Evolutionary conservation across 176 grass and related monocot species (phyloP).

Genomic region (Triticum monococcum): DNA sequence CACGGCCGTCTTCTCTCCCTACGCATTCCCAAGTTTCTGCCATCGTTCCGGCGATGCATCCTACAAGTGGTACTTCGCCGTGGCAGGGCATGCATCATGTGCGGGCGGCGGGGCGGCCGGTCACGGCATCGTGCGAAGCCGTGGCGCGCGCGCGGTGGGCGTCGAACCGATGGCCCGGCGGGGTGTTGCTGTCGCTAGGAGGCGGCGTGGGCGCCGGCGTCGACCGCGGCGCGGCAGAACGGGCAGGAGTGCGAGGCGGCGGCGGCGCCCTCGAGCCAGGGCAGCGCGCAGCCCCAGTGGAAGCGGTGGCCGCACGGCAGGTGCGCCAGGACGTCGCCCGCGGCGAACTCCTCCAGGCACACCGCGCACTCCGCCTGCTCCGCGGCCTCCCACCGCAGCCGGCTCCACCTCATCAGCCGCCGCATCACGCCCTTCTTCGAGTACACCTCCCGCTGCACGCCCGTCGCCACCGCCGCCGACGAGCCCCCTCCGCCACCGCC

Average conservation of each 20-base stretch:
- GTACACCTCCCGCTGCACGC: conserved; percentile 75
- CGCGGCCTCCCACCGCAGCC: conserved; percentile 65
- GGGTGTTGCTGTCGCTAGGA: not conserved
- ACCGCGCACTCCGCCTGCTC: conserved; percentile 76
- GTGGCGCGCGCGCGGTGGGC: not conserved
- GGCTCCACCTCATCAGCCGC: conserved; percentile 75
- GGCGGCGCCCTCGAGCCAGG: conserved; percentile 74
- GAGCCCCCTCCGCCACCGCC: not conserved
- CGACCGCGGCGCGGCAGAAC: conserved; percentile 65
- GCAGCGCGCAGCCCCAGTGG: conserved; percentile 78
- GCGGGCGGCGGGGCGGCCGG: not conserved
- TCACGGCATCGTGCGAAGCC: not conserved
- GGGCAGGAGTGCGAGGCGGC: conserved; percentile 53
- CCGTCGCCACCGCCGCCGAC: not conserved
- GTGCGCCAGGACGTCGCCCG: conserved; percentile 69
- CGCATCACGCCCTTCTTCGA: conserved; percentile 52
- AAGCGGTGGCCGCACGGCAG: conserved; percentile 87
- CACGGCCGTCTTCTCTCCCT: not conserved
- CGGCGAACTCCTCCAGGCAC: conserved; percentile 86
- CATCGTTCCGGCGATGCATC: not conserved
- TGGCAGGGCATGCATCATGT: not conserved
- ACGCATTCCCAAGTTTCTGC: not conserved
- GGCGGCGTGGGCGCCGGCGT: not conserved
- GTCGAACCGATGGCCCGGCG: not conserved
- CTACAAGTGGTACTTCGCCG: too few relatives aligned